These are phyloP conservation scores for Aureobasidium sp. DNA, from an alignment of 2,329 filamentous ascomycete species.

Conservation along the genomic window DNA sequence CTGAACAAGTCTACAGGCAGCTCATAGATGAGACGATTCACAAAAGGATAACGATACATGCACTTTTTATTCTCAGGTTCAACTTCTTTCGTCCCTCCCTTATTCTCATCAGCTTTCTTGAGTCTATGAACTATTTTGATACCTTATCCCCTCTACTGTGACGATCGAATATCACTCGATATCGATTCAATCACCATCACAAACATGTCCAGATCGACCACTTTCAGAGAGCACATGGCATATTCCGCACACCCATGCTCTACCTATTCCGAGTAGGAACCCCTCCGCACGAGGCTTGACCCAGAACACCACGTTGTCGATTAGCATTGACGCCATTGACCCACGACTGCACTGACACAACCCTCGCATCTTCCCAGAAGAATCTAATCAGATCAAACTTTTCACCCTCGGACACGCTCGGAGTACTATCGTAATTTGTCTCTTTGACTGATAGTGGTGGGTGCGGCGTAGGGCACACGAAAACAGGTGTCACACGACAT, in stretches of 20 bases:
- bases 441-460: not conserved
- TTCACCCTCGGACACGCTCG: not conserved
- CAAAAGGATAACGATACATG: not conserved
- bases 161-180: not conserved
- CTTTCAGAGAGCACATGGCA: no score
- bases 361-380: not conserved
- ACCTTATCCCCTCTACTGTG: not conserved
- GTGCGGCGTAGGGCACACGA: not conserved
- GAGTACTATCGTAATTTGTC: not conserved
- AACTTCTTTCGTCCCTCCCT: not conserved
- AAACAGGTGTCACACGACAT: not conserved
- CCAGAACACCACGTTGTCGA: not conserved
- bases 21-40: not conserved
- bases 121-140: not conserved
- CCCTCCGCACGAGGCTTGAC: not conserved
- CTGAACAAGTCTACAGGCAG: constrained; percentile 10
- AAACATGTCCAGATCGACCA: not conserved
- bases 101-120: not conserved
- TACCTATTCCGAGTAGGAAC: not conserved
- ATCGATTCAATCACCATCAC: not conserved
- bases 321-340: not conserved
- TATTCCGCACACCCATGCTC: not conserved
- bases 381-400: constrained; percentile 11
- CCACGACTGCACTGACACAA: not conserved
- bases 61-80: not conserved